Evolutionary conservation across 306 rosid species (phyloP), one percentile per base, ranked within the genome.

Genomic region (Prunus mongolica): DNA sequence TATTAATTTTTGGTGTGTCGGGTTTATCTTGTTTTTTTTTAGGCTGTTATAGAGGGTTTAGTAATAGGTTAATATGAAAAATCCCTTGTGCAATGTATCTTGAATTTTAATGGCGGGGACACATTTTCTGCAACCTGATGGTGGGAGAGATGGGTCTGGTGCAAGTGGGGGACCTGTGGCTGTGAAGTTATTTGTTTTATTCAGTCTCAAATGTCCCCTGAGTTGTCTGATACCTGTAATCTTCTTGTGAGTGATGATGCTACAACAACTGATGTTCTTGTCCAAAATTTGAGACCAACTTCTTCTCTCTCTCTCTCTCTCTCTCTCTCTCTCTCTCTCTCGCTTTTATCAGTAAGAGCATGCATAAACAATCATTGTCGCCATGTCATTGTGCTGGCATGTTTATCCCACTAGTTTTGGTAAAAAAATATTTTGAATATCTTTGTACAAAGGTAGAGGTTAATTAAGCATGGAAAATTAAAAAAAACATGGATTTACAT

Each of bases 101-200:
- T 81, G 65, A 66, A 30, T 75, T 77, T 73, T 71, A 69, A 3
- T 55, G 69, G 77, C 78, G 81, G 81, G 77, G 69, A 58, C 82
- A 84, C 73, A 76, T 76, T 83, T 80, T 80, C 82, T 65, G 82
- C 74, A 8, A 80, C 81, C 68, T 77, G 83, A 81, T 63, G 85
- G 69, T 55, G 46, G 79, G 75, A 80, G 75, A 84, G 61, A 83
- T 78, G 89, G 84, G 83, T 63, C 78, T 49, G 54, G 18, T 78
- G 84, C 71, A 67, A 76, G 65, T 78, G 80, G 86, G 72, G 81
- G 83, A 76, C 50, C 78, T 67, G 69, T 82, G 91, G 82, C 69
- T 73, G 47, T 73, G 77, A 65, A 77, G 76, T 32, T 81, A 61
- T 27, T 75, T 70, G 65, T 72, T 84, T 79, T 79, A 63, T 82